Conservation (phyloP, 2,329 filamentous ascomycete species). For the Xylaria sp. region DNA sequence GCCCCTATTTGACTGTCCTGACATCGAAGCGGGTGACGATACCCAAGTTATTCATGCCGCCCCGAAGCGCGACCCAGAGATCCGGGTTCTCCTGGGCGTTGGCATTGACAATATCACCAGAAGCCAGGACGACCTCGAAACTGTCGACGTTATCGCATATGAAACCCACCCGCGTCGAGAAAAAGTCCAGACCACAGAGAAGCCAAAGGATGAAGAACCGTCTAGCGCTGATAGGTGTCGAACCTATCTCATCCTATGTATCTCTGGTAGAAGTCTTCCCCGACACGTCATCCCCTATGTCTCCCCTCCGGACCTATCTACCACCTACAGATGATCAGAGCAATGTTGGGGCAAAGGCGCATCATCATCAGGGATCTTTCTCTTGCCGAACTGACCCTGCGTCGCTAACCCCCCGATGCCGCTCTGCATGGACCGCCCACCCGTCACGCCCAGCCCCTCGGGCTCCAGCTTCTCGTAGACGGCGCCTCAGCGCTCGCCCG, state of each 20-base stretch:
- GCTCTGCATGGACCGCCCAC: constrained; percentile 4
- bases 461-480: constrained; percentile 15
- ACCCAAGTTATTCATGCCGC: constrained; percentile 37
- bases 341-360: too few relatives aligned
- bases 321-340: neutral
- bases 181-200: constrained; percentile 18
- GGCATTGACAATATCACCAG: constrained; percentile 41
- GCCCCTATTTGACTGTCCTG: constrained; percentile 16
- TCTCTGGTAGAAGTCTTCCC: too few relatives aligned
- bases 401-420: constrained; percentile 19
- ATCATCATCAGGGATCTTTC: too few relatives aligned
- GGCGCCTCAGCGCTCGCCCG: constrained; percentile 17
- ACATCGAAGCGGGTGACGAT: constrained; percentile 36
- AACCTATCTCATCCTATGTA: too few relatives aligned
- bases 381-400: constrained; percentile 3
- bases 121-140: constrained; percentile 42
- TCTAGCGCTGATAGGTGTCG: too few relatives aligned
- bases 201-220: neutral
- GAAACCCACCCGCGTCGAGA: constrained; percentile 16
- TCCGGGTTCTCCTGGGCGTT: constrained; percentile 36
- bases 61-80: constrained; percentile 34
- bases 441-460: constrained; percentile 9
- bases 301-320: too few relatives aligned
- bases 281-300: too few relatives aligned
- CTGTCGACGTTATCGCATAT: constrained; percentile 25